Evolutionary conservation across 2,329 filamentous ascomycete genomes (phyloP).

Genomic region (Phoma sp.): DNA sequence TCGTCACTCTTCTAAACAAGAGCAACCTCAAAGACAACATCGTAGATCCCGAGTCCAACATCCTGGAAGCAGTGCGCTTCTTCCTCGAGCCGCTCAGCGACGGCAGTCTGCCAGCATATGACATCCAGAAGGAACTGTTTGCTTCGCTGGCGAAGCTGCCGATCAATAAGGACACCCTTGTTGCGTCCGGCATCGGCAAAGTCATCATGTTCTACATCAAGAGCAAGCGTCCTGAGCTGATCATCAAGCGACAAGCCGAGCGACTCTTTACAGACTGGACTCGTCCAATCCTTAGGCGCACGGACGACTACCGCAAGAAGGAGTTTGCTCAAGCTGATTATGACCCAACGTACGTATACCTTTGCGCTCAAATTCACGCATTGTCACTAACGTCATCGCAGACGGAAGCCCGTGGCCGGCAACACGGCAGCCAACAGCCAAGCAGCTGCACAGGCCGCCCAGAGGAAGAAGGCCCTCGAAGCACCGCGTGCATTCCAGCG

Average conservation of each 20-base stretch:
- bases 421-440: conserved; percentile 40
- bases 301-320: conserved; percentile 95
- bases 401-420: conserved; percentile 34
- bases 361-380: not conserved
- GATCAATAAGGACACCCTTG: conserved; percentile 86
- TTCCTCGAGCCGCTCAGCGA: conserved; percentile 96
- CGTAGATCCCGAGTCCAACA: conserved; percentile 92
- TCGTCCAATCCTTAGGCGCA: conserved; percentile 88
- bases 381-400: conserved; percentile 27
- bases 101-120: conserved; percentile 92
- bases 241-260: conserved; percentile 93
- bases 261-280: conserved; percentile 95
- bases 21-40: conserved; percentile 85
- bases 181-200: conserved; percentile 93
- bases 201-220: conserved; percentile 97
- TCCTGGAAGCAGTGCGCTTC: conserved; percentile 93
- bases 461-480: conserved; percentile 58
- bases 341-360: conserved; percentile 58
- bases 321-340: conserved; percentile 64
- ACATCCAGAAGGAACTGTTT: conserved; percentile 95
- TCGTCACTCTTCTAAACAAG: conserved; percentile 85
- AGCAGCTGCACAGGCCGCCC: conserved; percentile 37
- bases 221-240: conserved; percentile 84
- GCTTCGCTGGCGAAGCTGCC: conserved; percentile 78
- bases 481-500: conserved; percentile 62